Evolutionary conservation across 75 land plant genomes (phyloP), one percentile per base, ranked within the genome.

Genomic region (Azolla pinnata): DNA sequence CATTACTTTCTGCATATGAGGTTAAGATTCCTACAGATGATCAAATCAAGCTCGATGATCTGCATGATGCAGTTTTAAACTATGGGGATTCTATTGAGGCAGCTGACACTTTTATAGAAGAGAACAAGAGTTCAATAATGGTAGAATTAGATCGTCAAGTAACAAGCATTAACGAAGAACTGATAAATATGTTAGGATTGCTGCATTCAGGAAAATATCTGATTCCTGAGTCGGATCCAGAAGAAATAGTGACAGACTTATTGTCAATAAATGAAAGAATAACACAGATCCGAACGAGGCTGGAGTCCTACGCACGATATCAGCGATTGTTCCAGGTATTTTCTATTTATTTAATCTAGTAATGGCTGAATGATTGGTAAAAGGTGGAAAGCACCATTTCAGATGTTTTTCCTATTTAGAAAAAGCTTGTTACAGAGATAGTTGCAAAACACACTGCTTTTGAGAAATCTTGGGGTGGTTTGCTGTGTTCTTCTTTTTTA

Each of bases 1-100:
- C 62, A 16, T 60, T 72, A 21, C 56, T 72, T 16, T 62, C 69
- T 17, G 75, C 68, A 30, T 72, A 72, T 60, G 75, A 72, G 53
- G 75, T 72, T 12, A 72, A 72, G 34, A 53, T 72, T 33, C 75
- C 75, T 2, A 72, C 75, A 4, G 62, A 72, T 59, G 75, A 72
- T 55, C 69, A 61, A 45, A 61, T 72, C 25, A 72, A 72, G 34
- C 61, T 72, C 10, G 75, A 72, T 51, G 75, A 72, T 54, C 33
- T 72, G 12, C 75, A 72, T 56, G 75, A 72, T 3, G 31, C 60
- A 20, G 69, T 72, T 38, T 35, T 31, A 42, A 72, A 61, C 17
- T 72, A 66, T 66, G 75, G 68, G 18, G 75, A 72, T 47, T 52
- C 70, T 38, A 66, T 72, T 53, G 75, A 72, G 63, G 68, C 56